Base-by-base conservation (phyloP, 2,329 filamentous ascomycete species). In the Phaeosphaeriaceae sp. region DNA sequence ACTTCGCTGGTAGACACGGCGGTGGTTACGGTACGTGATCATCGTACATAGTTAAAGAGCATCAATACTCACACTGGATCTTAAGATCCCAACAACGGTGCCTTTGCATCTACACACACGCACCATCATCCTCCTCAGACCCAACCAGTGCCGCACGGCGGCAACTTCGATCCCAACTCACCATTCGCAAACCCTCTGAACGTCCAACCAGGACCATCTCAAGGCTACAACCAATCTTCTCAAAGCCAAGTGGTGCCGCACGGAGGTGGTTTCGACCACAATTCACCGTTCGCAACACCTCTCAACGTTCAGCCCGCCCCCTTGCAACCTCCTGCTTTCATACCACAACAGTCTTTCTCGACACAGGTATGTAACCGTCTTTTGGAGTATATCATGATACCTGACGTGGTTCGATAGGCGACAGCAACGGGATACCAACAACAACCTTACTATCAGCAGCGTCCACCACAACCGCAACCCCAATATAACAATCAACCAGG, bases 1-100 rank as follows among this genome's bases (percentile, higher is more conserved):
- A 55, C 36, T 21, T 51, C 6, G 24, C 56, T 53, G 57, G 54
- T 31, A 59, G 54, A 56, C 68, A 71, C 67, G 68, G 68, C 25
- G 65, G 69, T 50, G 67, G 61, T 25, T 63, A 62, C 25, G 62
- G 31, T 36, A 36, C 31, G 31, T 13, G 7, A 7, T 36, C 7
- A 5, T 15, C 13, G 13, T 36, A 13, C 31, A 36, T 36, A 36
- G 7, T 13, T 36, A 15, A 13, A 3, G 13, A 7, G 31, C 9
- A 15, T 11, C 13, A 11, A 36, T 36, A 11, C 13, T 36, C 13
- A 15, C 11, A 36, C 13, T 15, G 6, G 6, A 3, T 36, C 31
- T 36, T 5, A 11, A 36, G 31, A 64, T 53, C 67, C 67, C 13
- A 60, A 58, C 51, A 46, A 45, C 24, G 53, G 57, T 42, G 48